A percentile compares a stretch with the other conserved stretches of the same genome.
phyloP scores from a whole-genome alignment of 2,329 filamentous ascomycete genomes.

The Trichoderma endophyticum region DNA sequence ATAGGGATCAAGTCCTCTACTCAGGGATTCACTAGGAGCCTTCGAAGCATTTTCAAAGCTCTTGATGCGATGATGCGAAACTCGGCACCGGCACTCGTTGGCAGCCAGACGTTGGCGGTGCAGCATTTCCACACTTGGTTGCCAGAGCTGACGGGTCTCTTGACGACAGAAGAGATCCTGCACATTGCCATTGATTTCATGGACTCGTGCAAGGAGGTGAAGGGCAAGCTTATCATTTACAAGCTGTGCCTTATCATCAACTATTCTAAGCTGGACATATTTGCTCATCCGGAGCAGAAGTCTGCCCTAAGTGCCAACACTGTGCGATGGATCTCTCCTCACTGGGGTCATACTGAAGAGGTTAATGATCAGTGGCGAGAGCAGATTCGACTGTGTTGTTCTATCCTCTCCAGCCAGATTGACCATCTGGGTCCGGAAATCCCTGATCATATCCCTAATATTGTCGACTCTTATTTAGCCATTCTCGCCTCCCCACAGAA shows the following conservation, averaged over 20 bases:
- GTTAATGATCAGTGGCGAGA: constrained; percentile 86
- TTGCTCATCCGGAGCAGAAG: constrained; percentile 73
- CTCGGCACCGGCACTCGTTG: constrained; percentile 77
- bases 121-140: constrained; percentile 98
- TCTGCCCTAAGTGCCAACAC: constrained; percentile 75
- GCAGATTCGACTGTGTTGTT: constrained; percentile 90
- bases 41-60: constrained; percentile 84
- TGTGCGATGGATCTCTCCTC: constrained; percentile 84
- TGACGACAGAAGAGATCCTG: constrained; percentile 80
- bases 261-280: constrained; percentile 78
- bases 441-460: constrained; percentile 84
- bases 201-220: constrained; percentile 82
- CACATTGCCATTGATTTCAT: constrained; percentile 91
- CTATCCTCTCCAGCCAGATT: constrained; percentile 82
- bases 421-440: constrained; percentile 75
- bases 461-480: constrained; percentile 82
- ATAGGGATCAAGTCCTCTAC: constrained; percentile 78
- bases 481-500: constrained; percentile 58
- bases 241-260: constrained; percentile 92
- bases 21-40: constrained; percentile 72
- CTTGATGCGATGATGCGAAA: constrained; percentile 89
- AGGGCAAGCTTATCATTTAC: constrained; percentile 87
- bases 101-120: constrained; percentile 90
- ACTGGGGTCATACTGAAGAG: constrained; percentile 76
- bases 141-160: constrained; percentile 76